Evolutionary conservation across 768 basidiomycete genomes (phyloP).

Genomic region (Leucocoprinus birnbaumii): DNA sequence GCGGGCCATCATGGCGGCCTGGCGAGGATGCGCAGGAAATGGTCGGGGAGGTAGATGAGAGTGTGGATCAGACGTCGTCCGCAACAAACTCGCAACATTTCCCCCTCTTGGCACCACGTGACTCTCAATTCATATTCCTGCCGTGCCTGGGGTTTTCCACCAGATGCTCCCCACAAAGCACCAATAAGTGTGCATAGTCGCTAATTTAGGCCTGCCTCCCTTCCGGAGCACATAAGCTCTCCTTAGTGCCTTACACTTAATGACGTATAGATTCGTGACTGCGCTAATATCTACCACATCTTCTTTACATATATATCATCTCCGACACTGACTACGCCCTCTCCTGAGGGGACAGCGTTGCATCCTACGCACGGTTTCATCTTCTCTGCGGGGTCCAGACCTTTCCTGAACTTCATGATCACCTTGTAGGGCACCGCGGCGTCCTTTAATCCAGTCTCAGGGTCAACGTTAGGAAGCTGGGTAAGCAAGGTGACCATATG

Average conservation of each 20-base stretch:
- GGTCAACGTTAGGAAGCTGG: background rate
- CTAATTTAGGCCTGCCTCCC: constrained; percentile 43
- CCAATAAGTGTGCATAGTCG: no score
- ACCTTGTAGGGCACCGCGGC: constrained; percentile 68
- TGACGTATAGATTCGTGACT: constrained; percentile 11
- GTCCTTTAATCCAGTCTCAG: background rate
- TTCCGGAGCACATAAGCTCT: no score
- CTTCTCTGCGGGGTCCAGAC: constrained; percentile 24
- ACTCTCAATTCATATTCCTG: constrained; percentile 4
- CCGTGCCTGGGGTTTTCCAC: no score
- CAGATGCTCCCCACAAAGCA: no score
- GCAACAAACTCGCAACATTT: constrained; percentile 14
- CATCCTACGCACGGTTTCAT: constrained; percentile 43
- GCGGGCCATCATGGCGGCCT: constrained; percentile 29
- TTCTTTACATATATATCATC: constrained; percentile 51
- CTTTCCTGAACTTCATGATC: constrained; percentile 68
- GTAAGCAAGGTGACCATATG: constrained; percentile 6
- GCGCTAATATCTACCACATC: constrained; percentile 24
- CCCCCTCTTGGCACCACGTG: constrained; percentile 15
- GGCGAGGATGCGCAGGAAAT: background rate
- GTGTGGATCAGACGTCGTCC: constrained; percentile 9
- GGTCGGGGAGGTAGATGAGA: constrained; percentile 11
- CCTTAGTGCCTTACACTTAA: constrained; percentile 60
- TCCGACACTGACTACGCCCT: constrained; percentile 49
- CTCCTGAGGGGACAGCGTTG: constrained; percentile 42